These are phyloP conservation scores for Saprolegnia parasitica DNA, from an alignment of 352 stramenopile genomes.

Conservation along the genomic window DNA sequence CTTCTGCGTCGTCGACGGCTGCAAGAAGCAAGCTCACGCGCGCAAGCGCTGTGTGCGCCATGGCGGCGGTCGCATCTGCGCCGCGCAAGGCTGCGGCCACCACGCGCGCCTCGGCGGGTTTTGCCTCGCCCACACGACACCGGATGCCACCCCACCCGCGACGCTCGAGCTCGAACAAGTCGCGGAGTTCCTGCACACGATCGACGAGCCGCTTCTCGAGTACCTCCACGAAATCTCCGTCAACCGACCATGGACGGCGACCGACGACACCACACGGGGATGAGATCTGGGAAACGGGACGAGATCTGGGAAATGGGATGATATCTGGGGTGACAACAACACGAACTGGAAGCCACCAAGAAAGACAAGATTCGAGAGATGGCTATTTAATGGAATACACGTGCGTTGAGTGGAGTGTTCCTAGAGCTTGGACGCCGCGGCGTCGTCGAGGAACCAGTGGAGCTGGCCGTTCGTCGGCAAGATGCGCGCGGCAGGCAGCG, in stretches of 20 bases:
- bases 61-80: conserved; percentile 18
- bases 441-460: conserved; percentile 83
- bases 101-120: conserved; percentile 18
- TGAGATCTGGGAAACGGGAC: neutral
- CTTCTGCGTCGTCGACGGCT: conserved; percentile 12
- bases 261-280: conserved; percentile 1
- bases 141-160: too few species aligned
- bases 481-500: conserved; percentile 69
- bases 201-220: conserved; percentile 5
- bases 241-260: neutral
- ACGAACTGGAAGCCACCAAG: conserved; percentile 1
- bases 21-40: conserved; percentile 21
- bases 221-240: conserved; percentile 12
- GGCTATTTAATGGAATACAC: neutral
- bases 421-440: conserved; percentile 56
- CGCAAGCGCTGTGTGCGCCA: conserved; percentile 17
- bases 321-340: too few species aligned
- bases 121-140: conserved; percentile 8
- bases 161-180: conserved; percentile 4
- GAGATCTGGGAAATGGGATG: too few species aligned
- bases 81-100: conserved; percentile 1
- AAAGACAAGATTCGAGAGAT: too few species aligned
- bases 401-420: neutral
- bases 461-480: conserved; percentile 63
- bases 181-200: conserved; percentile 5